Conservation (phyloP, 495 filamentous ascomycete species). For the Penicillium maclennaniae region DNA sequence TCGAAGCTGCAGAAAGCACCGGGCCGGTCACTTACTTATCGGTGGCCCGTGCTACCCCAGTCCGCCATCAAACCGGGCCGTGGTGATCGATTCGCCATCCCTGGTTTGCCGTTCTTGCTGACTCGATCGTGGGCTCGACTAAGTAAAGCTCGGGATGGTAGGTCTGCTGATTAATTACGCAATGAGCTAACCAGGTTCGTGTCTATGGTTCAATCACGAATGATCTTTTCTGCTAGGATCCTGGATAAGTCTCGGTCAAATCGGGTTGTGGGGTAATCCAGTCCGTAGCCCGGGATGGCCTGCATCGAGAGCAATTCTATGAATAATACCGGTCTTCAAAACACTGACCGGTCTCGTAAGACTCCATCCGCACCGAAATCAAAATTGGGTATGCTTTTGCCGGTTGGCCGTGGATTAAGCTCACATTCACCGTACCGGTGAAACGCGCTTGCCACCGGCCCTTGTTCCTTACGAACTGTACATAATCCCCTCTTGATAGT, state of each 20-base stretch:
- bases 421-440: conserved; percentile 21
- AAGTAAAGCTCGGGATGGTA: not conserved
- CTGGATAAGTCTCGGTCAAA: not conserved
- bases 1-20: conserved; percentile 2
- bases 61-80: conserved; percentile 16
- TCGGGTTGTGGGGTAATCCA: conserved; percentile 9
- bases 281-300: conserved; percentile 4
- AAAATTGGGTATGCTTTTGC: not conserved
- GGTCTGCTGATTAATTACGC: not conserved
- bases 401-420: not conserved
- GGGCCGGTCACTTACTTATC: conserved; percentile 16
- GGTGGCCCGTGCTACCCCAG: not conserved
- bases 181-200: not conserved
- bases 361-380: not conserved
- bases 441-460: conserved; percentile 25
- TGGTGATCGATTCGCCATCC: conserved; percentile 1
- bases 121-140: not conserved
- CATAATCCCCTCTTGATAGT: conserved; percentile 10
- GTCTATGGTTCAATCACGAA: not conserved
- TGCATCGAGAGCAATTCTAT: not conserved
- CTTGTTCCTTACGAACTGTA: conserved; percentile 4
- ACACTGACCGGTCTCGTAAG: not conserved
- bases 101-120: not conserved
- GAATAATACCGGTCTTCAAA: conserved; percentile 5
- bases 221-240: not conserved